phyloP scores from a whole-genome alignment of 1,139 yeast species.

The Taiozyma sp. region DNA sequence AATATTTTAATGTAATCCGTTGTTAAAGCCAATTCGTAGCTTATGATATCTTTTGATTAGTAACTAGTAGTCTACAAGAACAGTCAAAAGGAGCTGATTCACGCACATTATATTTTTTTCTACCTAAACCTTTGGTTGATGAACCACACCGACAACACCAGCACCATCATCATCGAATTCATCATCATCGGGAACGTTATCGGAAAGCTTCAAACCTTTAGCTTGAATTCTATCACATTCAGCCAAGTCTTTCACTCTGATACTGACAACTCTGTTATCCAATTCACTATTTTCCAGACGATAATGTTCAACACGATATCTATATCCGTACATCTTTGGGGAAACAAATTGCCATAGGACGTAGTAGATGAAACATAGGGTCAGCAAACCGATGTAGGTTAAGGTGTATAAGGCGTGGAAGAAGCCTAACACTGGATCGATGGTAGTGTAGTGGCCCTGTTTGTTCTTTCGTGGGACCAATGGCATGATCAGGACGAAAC shows the following conservation, averaged over 20 bases:
- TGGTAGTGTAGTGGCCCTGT: slow-evolving; percentile 25
- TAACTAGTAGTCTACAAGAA: too few relatives aligned
- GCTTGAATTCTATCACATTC: slow-evolving; percentile 24
- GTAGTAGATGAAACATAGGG: slow-evolving; percentile 31
- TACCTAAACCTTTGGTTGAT: neutral
- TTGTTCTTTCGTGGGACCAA: slow-evolving; percentile 33
- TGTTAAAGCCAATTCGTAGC: neutral
- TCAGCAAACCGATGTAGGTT: slow-evolving; percentile 22
- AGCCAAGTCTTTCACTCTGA: slow-evolving; percentile 30
- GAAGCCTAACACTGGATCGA: slow-evolving; percentile 34
- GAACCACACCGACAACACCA: neutral
- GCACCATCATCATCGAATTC: neutral
- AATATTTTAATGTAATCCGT: neutral
- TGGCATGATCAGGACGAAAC: slow-evolving; percentile 36
- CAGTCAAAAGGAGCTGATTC: too few relatives aligned
- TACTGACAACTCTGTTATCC: slow-evolving; percentile 38
- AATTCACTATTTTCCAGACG: slow-evolving; percentile 34
- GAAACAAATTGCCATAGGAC: slow-evolving; percentile 34
- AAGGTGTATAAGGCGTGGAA: slow-evolving; percentile 28
- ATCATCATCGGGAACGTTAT: neutral
- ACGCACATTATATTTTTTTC: neutral
- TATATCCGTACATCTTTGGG: slow-evolving; percentile 33
- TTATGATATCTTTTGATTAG: neutral
- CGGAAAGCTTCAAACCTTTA: slow-evolving; percentile 2
- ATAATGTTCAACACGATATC: slow-evolving; percentile 31